Evolutionary conservation across 179 eudicot genomes (phyloP).

Genomic region (Beta lomatogona): DNA sequence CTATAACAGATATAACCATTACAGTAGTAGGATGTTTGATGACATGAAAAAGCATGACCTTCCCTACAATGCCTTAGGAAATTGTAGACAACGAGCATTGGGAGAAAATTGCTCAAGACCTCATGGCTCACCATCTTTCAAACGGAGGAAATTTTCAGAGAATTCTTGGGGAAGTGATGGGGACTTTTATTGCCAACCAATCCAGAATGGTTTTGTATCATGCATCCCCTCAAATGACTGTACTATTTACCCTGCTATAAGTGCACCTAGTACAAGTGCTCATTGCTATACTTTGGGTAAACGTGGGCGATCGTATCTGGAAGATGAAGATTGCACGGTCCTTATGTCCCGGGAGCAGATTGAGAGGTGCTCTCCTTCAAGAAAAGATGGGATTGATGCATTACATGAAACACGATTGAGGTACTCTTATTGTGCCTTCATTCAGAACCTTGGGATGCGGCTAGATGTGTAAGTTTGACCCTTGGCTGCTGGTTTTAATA

Average conservation of each 20-base stretch:
- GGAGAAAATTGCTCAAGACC: conserved; percentile 28
- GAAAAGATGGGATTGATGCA: conserved; percentile 95
- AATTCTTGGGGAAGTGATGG: conserved; percentile 47
- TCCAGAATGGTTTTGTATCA: conserved; percentile 23
- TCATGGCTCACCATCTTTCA: conserved; percentile 45
- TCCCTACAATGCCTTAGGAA: conserved; percentile 38
- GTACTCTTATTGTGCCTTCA: conserved; percentile 84
- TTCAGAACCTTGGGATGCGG: conserved; percentile 84
- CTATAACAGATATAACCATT: conserved; percentile 28
- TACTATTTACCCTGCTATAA: conserved; percentile 31
- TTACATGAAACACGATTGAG: conserved; percentile 76
- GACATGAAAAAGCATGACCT: conserved; percentile 28
- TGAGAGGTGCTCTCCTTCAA: conserved; percentile 89
- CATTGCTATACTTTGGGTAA: conserved; percentile 42
- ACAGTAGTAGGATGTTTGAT: conserved; percentile 24
- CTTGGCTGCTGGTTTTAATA: neutral
- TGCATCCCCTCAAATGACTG: conserved; percentile 25
- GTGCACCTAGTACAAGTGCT: conserved; percentile 46
- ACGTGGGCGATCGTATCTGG: conserved; percentile 64
- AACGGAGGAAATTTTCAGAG: conserved; percentile 61
- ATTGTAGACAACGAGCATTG: conserved; percentile 30
- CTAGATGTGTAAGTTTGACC: conserved; percentile 71
- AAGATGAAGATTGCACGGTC: conserved; percentile 50
- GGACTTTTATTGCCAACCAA: conserved; percentile 37
- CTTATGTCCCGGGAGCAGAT: conserved; percentile 86